Conservation (phyloP, 352 stramenopile genomes). For the Halophytophthora batemanensis region DNA sequence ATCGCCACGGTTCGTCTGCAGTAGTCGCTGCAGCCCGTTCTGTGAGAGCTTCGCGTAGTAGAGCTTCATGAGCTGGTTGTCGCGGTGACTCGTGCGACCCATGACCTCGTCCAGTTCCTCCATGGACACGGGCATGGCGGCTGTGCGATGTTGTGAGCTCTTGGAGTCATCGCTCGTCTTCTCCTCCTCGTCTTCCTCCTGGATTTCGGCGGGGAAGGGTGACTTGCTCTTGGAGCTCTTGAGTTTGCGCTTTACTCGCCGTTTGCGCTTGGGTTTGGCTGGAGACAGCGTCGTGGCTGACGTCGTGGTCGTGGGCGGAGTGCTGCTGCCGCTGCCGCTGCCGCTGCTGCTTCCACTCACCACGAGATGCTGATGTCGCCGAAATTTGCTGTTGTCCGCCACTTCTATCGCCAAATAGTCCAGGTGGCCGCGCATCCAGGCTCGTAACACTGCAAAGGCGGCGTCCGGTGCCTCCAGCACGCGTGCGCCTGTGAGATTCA, state of each 20-base stretch:
- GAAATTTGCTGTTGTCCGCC: slow-evolving; percentile 48
- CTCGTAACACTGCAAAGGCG: slow-evolving; percentile 40
- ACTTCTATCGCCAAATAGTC: slow-evolving; percentile 49
- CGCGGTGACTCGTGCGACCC: slow-evolving; percentile 52
- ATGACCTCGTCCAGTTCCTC: slow-evolving; percentile 62
- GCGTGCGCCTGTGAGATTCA: slow-evolving; percentile 35
- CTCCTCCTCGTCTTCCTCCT: slow-evolving; percentile 30
- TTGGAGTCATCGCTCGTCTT: slow-evolving; percentile 16
- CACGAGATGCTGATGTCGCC: slow-evolving; percentile 36
- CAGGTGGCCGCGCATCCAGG: slow-evolving; percentile 50
- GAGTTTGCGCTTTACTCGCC: slow-evolving; percentile 40
- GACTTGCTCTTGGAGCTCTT: slow-evolving; percentile 44
- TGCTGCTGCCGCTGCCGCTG: slow-evolving; percentile 19
- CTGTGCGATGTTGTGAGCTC: slow-evolving; percentile 13
- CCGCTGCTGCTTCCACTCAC: slow-evolving; percentile 26
- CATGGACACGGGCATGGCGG: slow-evolving; percentile 28
- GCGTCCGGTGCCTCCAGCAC: slow-evolving; percentile 42
- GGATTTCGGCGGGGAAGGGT: slow-evolving; percentile 24
- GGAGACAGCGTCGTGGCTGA: slow-evolving; percentile 23
- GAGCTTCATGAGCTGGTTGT: slow-evolving; percentile 70
- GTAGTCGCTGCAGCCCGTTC: slow-evolving; percentile 48
- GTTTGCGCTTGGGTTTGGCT: slow-evolving; percentile 6
- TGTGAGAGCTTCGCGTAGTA: slow-evolving; percentile 70
- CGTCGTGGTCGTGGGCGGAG: slow-evolving; percentile 20
- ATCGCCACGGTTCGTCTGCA: slow-evolving; percentile 34